phyloP scores from a whole-genome alignment of 192 early-diverging fungal species.

The Mortierella hygrophila region DNA sequence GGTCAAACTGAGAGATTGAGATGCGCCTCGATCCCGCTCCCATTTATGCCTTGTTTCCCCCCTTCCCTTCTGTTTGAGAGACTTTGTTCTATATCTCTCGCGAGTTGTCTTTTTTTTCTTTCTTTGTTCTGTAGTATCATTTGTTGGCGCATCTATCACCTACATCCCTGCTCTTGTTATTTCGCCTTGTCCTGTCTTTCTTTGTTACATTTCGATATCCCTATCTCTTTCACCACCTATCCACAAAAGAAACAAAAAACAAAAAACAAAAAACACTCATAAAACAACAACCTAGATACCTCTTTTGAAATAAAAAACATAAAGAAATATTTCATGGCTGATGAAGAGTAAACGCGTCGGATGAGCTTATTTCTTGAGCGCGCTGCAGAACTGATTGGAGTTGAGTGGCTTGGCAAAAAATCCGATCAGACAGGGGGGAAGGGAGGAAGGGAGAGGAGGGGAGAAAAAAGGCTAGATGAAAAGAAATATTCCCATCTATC shows the following conservation, averaged over 20 bases:
- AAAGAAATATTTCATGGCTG: too few relatives aligned
- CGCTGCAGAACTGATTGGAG: neutral
- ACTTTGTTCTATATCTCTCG: neutral
- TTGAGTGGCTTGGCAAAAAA: neutral
- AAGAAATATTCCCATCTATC: neutral
- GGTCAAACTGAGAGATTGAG: neutral
- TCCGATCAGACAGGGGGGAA: neutral
- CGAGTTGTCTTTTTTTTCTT: neutral
- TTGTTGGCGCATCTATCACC: neutral
- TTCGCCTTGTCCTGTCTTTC: too few relatives aligned
- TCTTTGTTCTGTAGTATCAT: neutral
- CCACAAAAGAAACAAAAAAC: neutral
- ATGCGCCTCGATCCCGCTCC: neutral
- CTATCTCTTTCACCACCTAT: neutral
- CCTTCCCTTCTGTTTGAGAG: neutral
- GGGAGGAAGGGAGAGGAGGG: too few relatives aligned
- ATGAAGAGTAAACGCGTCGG: neutral
- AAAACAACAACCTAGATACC: neutral
- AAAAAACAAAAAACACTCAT: neutral
- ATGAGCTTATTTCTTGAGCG: neutral
- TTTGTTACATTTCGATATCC: neutral
- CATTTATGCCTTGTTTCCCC: neutral
- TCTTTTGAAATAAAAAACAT: too few relatives aligned
- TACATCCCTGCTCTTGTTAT: too few relatives aligned
- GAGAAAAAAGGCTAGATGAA: neutral